Base-by-base conservation (phyloP, 192 early-diverging fungal genomes). In the Geosiphon pyriformis region DNA sequence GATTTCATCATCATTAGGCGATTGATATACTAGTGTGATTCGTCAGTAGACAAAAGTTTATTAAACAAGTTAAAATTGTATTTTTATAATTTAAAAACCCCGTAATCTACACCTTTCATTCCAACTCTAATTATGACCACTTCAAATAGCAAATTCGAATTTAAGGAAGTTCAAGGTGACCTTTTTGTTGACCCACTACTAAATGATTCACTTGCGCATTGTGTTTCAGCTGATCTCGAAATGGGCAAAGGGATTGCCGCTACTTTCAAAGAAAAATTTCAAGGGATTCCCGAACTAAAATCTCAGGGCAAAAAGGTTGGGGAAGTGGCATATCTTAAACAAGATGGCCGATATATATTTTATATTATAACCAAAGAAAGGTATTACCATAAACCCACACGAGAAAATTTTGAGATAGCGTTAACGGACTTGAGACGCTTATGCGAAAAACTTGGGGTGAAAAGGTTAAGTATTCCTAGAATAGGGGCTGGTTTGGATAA, bases 291-390 rank as follows among this genome's bases (percentile, higher is more conserved):
- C 23, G 72, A 70, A 63, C 49, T 73, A 2, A 31, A 56, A 37
- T 26, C 49, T 25, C 74, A 73, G 25, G 50, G 67, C 31, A 70
- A 70, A 35, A 29, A 51, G 15, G 62, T 70, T 15, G 74, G 68
- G 4, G 33, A 76, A 32, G 68, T 76, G 1, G 71, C 68, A 12
- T 61, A 26, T 23, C 64, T 73, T 47, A 15, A 65, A 2, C 37
- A 60, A 7, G 26, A 62, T 60, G 65, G 35, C 23, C 62, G 49
- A 25, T 64, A 67, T 31, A 72, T 73, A 46, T 76, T 76, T 33
- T 76, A 76, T 50, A 50, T 76, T 15, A 73, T 73, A 11, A 70
- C 74, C 23, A 65, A 69, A 27, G 42, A 63, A 52, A 64, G 48
- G 33, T 51, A 27, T 20, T 76, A 33, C 31, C 61, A 70, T 26